Conservation (phyloP, 805 yeast species). For the Yarrowia sp. region DNA sequence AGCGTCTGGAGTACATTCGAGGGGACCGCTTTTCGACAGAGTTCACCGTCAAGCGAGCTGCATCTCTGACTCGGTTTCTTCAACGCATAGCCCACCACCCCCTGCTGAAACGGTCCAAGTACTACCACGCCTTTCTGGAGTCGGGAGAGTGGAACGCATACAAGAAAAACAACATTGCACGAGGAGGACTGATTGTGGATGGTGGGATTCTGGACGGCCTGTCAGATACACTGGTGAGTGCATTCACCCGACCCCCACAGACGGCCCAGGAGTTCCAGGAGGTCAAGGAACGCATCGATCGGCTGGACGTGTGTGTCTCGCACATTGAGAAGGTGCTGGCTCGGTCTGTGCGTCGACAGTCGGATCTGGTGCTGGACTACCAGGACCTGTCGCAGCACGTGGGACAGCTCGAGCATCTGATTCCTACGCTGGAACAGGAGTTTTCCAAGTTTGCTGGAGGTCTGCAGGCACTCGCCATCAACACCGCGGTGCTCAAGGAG, state of each 20-base stretch:
- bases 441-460: conserved; percentile 59
- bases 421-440: conserved; percentile 53
- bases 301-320: conserved; percentile 79
- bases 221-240: conserved; percentile 92
- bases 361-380: conserved; percentile 75
- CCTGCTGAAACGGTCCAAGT: conserved; percentile 66
- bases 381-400: conserved; percentile 74
- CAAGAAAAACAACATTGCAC: conserved; percentile 45
- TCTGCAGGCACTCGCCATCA: conserved; percentile 54
- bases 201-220: conserved; percentile 71
- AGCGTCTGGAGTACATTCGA: conserved; percentile 86
- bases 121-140: conserved; percentile 74
- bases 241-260: conserved; percentile 76
- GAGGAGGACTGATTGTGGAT: conserved; percentile 29
- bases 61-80: conserved; percentile 78
- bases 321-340: conserved; percentile 80
- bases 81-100: conserved; percentile 79
- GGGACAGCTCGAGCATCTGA: conserved; percentile 66
- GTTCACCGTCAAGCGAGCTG: conserved; percentile 82
- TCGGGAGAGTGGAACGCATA: conserved; percentile 77
- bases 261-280: conserved; percentile 79
- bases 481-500: conserved; percentile 55
- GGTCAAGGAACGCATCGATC: conserved; percentile 80
- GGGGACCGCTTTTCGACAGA: conserved; percentile 90
- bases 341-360: conserved; percentile 73